Percentiles rank a stretch among this genome's conserved stretches.
These are phyloP conservation scores for Nemania bipapillata DNA, from an alignment of 2,329 filamentous ascomycete genomes.

Conservation along the genomic window DNA sequence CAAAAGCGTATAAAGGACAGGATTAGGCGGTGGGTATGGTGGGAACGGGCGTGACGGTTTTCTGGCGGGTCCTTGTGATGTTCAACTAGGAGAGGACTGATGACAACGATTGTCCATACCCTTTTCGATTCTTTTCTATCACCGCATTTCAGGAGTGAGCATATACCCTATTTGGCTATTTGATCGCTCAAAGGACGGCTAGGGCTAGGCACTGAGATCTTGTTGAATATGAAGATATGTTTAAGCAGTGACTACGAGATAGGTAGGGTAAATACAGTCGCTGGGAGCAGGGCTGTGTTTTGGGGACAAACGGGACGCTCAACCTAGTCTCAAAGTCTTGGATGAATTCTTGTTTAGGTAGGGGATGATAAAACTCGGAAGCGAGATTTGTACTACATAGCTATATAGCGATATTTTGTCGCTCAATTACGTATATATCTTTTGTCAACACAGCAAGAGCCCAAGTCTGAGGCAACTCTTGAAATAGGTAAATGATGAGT, in stretches of 20 bases:
- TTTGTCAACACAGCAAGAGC: background rate
- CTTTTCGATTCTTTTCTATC: constrained; percentile 28
- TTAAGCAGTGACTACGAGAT: constrained; percentile 18
- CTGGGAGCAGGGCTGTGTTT: background rate
- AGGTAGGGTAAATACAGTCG: background rate
- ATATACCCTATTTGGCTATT: constrained; percentile 37
- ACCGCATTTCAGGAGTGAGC: constrained; percentile 36
- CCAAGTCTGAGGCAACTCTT: background rate
- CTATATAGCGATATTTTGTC: constrained; percentile 9
- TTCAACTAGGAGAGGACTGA: constrained; percentile 24
- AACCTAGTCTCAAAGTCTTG: constrained; percentile 1
- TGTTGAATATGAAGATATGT: constrained; percentile 31
- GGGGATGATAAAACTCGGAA: background rate
- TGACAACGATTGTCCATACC: constrained; percentile 21
- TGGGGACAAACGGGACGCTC: background rate
- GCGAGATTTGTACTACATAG: constrained; percentile 18
- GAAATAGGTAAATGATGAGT: background rate
- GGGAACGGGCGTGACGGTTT: constrained; percentile 30
- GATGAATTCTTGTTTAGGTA: background rate
- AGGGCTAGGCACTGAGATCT: constrained; percentile 15
- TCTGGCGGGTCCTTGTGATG: constrained; percentile 22
- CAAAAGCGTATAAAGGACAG: constrained; percentile 39
- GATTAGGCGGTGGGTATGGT: constrained; percentile 18
- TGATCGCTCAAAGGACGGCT: constrained; percentile 16
- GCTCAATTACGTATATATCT: background rate